Base-by-base conservation (phyloP, 768 basidiomycete genomes). In the Termitomyces titanicus region DNA sequence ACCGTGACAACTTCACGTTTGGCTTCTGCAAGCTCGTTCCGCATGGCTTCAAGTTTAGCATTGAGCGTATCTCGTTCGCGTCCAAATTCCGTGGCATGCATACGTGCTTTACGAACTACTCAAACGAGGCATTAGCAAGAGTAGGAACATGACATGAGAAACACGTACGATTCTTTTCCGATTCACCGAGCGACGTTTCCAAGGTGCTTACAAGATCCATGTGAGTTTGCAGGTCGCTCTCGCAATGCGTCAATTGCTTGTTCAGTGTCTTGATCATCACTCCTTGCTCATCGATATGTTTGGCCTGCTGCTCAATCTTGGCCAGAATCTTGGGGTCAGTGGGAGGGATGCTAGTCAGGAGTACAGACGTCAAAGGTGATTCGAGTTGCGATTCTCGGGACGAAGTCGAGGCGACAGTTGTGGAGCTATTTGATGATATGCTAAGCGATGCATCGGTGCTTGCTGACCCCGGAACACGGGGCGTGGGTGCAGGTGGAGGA, bases 261-360 rank as follows among this genome's bases (percentile, higher is more conserved):
- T 94, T 94, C 58, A 97, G 80, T 22, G 90, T 94, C 72, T 92
- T 90, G 74, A 96, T 92, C 88, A 93, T 94, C 48, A 79, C 82
- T 62, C 92, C 89, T 66, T 92, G 89, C 74, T 95, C 93, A 12
- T 84, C 89, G 35, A 94, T 73, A 44, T 81, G 84, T 63, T 87
- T 89, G 18, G 81, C 69, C 69, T 90, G 89, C 57, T 89, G 83
- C 64, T 91, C 89, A 8, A 94, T 62, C 64, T 82, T 83, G 40
- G 70, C 73, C 2, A 71, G 61, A 5, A 81, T 55, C 69, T 91
- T 92, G 42, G 74, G 54, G 63, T 92, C 91, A 17, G 75, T 55
- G 12, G 68, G 64, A 17, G 73, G 59, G 15, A 72, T 64, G 4
- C 76, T 71, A 53, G 76, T 77, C 64, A 72, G 45, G 61, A 69